A percentile compares a stretch with the other conserved stretches of the same genome.
These are phyloP conservation scores for Echites panduratus DNA, from an alignment of 257 asterid species.

Conservation along the genomic window DNA sequence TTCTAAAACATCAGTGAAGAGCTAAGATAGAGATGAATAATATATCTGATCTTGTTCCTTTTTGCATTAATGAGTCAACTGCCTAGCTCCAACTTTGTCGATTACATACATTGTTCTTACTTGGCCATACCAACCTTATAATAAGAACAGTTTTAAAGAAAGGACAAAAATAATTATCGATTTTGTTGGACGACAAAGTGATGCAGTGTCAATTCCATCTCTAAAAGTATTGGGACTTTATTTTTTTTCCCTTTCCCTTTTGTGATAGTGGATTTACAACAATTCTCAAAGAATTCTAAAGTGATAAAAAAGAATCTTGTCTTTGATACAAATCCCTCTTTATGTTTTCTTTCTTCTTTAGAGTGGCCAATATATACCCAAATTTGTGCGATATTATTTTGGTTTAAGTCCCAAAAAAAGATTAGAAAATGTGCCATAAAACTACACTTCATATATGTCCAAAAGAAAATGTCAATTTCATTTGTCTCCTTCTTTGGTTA, in stretches of 20 bases:
- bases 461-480: constrained; percentile 7
- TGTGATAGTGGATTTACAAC: constrained; percentile 7
- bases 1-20: neutral
- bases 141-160: neutral
- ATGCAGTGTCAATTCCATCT: neutral
- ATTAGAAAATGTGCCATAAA: neutral
- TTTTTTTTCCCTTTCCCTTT: neutral
- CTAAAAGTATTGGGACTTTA: constrained; percentile 1
- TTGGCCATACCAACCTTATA: neutral
- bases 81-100: neutral
- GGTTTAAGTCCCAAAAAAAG: neutral
- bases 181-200: neutral
- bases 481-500: too few species aligned
- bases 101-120: neutral
- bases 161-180: neutral
- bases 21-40: neutral
- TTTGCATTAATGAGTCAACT: neutral
- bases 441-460: neutral
- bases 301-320: neutral
- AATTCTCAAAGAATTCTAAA: constrained; percentile 2
- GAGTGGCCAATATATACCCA: neutral
- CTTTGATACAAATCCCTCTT: neutral
- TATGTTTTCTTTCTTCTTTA: too few species aligned
- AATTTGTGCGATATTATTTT: neutral
- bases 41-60: neutral